These are phyloP conservation scores for Talaromyces sp. DNA, from an alignment of 2,329 filamentous ascomycete species.

Conservation along the genomic window DNA sequence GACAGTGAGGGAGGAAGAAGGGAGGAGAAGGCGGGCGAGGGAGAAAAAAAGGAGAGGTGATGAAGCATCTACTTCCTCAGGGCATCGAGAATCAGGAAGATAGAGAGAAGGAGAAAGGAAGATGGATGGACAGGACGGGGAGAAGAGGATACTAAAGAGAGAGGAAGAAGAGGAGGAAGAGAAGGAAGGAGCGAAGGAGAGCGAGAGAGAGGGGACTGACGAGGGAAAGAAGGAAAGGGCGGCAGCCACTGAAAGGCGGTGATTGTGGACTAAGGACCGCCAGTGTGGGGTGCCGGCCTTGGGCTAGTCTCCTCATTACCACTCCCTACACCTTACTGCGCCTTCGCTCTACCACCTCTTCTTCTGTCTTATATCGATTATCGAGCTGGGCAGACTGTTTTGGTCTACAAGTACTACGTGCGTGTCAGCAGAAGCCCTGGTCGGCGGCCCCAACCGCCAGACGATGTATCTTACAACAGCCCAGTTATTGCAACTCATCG, in stretches of 20 bases:
- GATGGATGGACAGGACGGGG: neutral
- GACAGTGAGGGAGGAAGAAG: slow-evolving; percentile 1
- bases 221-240: neutral
- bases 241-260: slow-evolving; percentile 9
- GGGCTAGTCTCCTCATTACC: neutral
- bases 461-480: neutral
- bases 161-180: neutral
- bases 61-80: neutral
- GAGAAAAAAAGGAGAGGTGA: neutral
- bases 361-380: neutral
- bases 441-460: neutral
- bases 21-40: neutral
- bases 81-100: slow-evolving; percentile 3
- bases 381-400: neutral
- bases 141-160: neutral
- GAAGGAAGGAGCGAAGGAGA: neutral
- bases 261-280: slow-evolving; percentile 1
- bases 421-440: neutral
- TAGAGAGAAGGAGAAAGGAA: neutral
- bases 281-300: neutral
- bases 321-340: neutral
- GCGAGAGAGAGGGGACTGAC: neutral
- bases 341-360: neutral
- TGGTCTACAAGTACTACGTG: neutral
- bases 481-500: neutral